Base-by-base conservation (phyloP, 306 rosid genomes). In the Styphnolobium japonicum region DNA sequence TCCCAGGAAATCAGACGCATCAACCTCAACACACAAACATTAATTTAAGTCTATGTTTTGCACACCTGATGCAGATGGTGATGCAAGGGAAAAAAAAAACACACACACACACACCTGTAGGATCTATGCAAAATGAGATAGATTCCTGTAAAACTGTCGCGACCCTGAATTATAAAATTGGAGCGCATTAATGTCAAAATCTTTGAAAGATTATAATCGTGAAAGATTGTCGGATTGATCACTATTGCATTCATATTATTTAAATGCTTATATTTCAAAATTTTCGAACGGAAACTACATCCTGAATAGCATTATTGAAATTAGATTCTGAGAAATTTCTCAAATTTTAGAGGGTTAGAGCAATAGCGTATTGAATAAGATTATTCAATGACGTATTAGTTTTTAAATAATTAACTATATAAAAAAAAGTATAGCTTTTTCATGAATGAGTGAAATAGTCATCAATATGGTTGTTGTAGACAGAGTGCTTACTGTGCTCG, bases 141-240 rank as follows among this genome's bases (percentile, higher is more conserved):
- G 87, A 87, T 87, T 81, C 83, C 87, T 71, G 40, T 49, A 56
- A 48, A 86, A 75, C 52, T 83, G 88, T 81, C 71, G 62, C 14
- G 75, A 45, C 79, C 66, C 75, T 78, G 63, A 85, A 64, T 82
- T 70, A 82, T 69, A 70, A 82, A 58, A 75, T 51, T 78, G 62
- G 75, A 76, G 62, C 71, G 53, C 16, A 34, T 66, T 77, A 60
- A 42, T 75, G 46, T 45, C 83, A 49, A 49, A 75, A 84, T 85
- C 86, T 79, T 72, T 71, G 73, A 77, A 82, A 84, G 80, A 87
- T 87, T 55, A 53, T 78, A 42, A 74, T 71, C 80, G 51, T 36
- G 69, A 57, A 74, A 87, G 78, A 36, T 84, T 86, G 85, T 81
- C 76, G 71, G 88, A 77, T 74, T 64, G 67, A 36, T 77, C 67